Evolutionary conservation across 2,329 filamentous ascomycete genomes (phyloP).

Genomic region (Colletotrichum sp.): DNA sequence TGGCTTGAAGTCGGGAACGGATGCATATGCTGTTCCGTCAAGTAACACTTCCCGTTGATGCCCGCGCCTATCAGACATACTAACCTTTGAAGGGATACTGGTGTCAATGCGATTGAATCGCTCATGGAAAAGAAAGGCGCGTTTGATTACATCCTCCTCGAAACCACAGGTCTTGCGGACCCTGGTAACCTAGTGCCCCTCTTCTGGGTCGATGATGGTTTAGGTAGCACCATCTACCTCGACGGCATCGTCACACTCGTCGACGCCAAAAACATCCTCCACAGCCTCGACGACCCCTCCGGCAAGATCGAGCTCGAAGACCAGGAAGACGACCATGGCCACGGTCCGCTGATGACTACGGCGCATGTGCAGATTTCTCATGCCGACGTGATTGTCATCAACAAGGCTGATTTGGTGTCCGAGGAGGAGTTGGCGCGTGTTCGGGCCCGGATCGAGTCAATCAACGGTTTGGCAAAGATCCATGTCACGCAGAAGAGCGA

Average conservation of each 20-base stretch:
- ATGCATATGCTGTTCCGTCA: conserved; percentile 97
- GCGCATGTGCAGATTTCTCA: conserved; percentile 97
- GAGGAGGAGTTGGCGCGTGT: conserved; percentile 72
- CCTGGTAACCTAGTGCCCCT: conserved; percentile 94
- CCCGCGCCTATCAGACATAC: neutral
- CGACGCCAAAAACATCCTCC: conserved; percentile 90
- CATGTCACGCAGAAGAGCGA: conserved; percentile 80
- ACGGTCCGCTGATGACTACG: conserved; percentile 79
- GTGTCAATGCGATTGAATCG: conserved; percentile 93
- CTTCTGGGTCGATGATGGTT: conserved; percentile 97
- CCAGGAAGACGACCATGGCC: conserved; percentile 44
- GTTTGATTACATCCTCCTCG: conserved; percentile 97
- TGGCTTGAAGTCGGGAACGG: conserved; percentile 97
- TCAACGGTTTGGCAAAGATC: conserved; percentile 88
- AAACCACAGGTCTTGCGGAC: conserved; percentile 94
- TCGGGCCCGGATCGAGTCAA: conserved; percentile 73
- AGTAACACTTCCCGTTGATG: conserved; percentile 52
- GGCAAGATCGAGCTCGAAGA: conserved; percentile 48
- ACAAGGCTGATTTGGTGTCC: conserved; percentile 87
- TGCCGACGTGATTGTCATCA: conserved; percentile 92
- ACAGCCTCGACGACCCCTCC: conserved; percentile 75
- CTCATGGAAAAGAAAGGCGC: conserved; percentile 92
- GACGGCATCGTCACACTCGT: conserved; percentile 97
- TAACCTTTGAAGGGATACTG: conserved; percentile 70
- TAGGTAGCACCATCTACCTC: conserved; percentile 93